Percentiles rank a stretch among this genome's conserved stretches.
Conservation (phyloP, 495 filamentous ascomycete species). For the Penicillium argentinense region DNA sequence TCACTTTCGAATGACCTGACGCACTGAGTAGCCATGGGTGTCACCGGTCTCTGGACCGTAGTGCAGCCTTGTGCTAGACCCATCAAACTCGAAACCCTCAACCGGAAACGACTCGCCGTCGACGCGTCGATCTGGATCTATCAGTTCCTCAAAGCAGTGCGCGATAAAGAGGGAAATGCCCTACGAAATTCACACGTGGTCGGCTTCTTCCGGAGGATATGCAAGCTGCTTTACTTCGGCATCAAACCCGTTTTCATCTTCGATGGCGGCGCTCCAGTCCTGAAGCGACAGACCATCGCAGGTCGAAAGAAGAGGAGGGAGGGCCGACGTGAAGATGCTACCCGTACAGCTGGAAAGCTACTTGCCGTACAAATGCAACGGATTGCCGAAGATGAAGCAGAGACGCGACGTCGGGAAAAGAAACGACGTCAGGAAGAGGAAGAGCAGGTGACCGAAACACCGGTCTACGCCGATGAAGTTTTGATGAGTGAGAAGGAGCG, state of each 20-base stretch:
- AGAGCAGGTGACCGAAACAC: conserved; percentile 66
- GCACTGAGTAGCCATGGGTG: conserved; percentile 69
- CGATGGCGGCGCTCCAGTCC: conserved; percentile 86
- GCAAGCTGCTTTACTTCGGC: conserved; percentile 95
- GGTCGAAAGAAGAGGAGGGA: conserved; percentile 77
- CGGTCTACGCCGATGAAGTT: conserved; percentile 87
- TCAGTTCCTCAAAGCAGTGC: conserved; percentile 97
- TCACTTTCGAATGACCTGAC: conserved; percentile 4
- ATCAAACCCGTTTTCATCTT: conserved; percentile 98
- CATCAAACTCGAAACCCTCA: conserved; percentile 92
- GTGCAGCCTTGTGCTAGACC: conserved; percentile 81
- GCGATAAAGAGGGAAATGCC: conserved; percentile 97
- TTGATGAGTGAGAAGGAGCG: conserved; percentile 79
- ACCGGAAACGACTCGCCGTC: conserved; percentile 90
- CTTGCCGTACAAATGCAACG: conserved; percentile 92
- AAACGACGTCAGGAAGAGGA: conserved; percentile 53
- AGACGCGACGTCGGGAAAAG: conserved; percentile 55
- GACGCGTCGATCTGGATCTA: conserved; percentile 99
- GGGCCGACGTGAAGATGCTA: conserved; percentile 89
- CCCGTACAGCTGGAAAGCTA: conserved; percentile 82
- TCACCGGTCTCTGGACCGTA: conserved; percentile 94
- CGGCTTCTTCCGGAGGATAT: conserved; percentile 96
- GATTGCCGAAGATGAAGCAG: conserved; percentile 77
- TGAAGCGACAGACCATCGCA: conserved; percentile 89
- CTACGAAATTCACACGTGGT: conserved; percentile 93